These are phyloP conservation scores for Coemansia sp. DNA, from an alignment of 192 early-diverging fungal species.

Conservation along the genomic window DNA sequence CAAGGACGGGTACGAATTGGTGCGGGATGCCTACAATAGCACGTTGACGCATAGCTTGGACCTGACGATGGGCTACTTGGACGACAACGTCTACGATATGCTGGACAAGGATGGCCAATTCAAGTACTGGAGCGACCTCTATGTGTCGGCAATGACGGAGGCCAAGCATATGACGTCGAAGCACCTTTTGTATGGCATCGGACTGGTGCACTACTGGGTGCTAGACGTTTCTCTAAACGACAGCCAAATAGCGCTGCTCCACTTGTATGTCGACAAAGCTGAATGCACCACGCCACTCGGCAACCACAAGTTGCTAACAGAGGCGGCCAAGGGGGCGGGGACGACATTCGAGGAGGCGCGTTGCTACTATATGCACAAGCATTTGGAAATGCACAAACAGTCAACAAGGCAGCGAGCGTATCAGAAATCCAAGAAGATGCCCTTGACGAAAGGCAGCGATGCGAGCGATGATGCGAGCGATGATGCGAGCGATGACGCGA, in stretches of 20 bases:
- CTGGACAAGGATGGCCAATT: conserved; percentile 3
- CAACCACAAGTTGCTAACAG: background rate
- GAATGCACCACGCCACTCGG: conserved; percentile 17
- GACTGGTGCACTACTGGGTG: conserved; percentile 12
- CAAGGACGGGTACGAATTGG: conserved; percentile 11
- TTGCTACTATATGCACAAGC: conserved; percentile 21
- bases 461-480: no score
- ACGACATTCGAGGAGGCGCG: conserved; percentile 22
- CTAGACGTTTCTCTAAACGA: background rate
- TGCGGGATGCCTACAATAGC: conserved; percentile 1
- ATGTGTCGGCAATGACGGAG: conserved; percentile 6
- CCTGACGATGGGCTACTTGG: conserved; percentile 9
- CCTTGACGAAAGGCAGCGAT: no score
- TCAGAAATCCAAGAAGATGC: no score
- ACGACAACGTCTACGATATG: conserved; percentile 27
- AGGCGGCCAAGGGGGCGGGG: conserved; percentile 24
- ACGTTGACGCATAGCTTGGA: background rate
- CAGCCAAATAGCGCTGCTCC: conserved; percentile 10
- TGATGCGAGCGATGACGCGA: no score
- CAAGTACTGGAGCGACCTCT: conserved; percentile 22
- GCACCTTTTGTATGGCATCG: conserved; percentile 31
- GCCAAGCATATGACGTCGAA: background rate
- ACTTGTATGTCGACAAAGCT: conserved; percentile 8
- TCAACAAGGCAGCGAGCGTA: no score
- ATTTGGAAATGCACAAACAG: no score